Evolutionary conservation across 805 yeast species (phyloP).

Genomic region (Teunomyces aglyptinius): DNA sequence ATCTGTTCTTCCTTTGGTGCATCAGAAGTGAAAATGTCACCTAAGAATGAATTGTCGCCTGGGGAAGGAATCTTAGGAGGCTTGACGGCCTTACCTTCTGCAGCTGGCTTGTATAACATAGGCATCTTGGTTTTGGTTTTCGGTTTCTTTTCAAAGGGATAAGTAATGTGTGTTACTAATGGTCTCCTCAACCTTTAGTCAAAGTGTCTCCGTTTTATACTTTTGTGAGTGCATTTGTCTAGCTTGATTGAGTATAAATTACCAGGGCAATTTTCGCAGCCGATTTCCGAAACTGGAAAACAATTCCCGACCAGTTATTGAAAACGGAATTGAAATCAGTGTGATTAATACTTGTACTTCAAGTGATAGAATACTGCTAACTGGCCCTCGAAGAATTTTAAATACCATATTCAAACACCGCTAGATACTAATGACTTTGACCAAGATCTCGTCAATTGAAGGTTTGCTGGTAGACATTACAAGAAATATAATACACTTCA

Average conservation of each 20-base stretch:
- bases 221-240: not conserved
- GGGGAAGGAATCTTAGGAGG: conserved; percentile 63
- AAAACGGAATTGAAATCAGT: not conserved
- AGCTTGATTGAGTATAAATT: not conserved
- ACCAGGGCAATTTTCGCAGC: conserved; percentile 1
- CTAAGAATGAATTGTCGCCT: conserved; percentile 67
- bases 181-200: not conserved
- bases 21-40: conserved; percentile 61
- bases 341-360: not conserved
- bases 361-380: too few relatives aligned
- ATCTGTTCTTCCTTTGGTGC: conserved; percentile 60
- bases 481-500: too few relatives aligned
- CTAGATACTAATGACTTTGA: too few relatives aligned
- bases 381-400: too few relatives aligned
- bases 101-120: conserved; percentile 51
- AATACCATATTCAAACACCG: too few relatives aligned
- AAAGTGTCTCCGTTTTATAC: not conserved
- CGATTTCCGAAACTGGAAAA: conserved; percentile 7
- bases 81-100: conserved; percentile 50
- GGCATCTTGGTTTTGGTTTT: conserved; percentile 41
- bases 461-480: too few relatives aligned
- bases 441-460: too few relatives aligned
- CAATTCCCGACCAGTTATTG: conserved; percentile 6
- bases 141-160: not conserved
- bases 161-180: not conserved